Base-by-base conservation (phyloP, 345 rosid species). In the Hevea brasiliensis region DNA sequence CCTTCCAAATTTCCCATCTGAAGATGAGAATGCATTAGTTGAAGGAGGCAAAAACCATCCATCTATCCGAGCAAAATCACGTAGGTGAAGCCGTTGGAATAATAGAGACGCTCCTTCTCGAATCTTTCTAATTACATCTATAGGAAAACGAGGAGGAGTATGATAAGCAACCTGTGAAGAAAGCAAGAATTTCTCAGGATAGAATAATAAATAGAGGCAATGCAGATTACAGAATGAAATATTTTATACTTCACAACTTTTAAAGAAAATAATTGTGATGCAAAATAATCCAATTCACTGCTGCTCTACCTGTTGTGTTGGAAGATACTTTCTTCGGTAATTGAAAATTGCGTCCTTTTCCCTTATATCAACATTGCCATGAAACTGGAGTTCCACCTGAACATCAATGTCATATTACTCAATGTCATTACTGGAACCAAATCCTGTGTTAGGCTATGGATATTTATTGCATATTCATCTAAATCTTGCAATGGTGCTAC, bases 41-140 rank as follows among this genome's bases (percentile, higher is more conserved):
- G 81, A 75, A 75, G 91, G 73, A 77, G 95, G 87, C 82, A 94
- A 82, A 84, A 89, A 90, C 97, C 97, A 94, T 55, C 98, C 98
- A 89, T 94, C 98, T 65, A 90, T 88, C 60, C 97, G 87, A 77
- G 97, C 95, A 87, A 94, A 90, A 84, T 94, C 97, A 68, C 89
- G 88, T 18, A 94, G 87, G 74, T 90, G 88, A 82, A 94, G 88
- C 76, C 40, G 82, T 77, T 82, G 72, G 78, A 94, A 94, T 83
- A 94, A 81, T 72, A 80, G 73, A 85, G 97, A 83, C 41, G 95
- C 97, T 76, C 93, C 98, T 83, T 86, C 89, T 44, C 91, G 91
- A 72, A 94, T 94, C 60, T 76, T 80, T 81, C 85, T 73, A 78
- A 87, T 90, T 67, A 92, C 82, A 44, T 87, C 87, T 71, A 87